Conservation (phyloP, 768 basidiomycete genomes). For the Dentipellis fragilis region DNA sequence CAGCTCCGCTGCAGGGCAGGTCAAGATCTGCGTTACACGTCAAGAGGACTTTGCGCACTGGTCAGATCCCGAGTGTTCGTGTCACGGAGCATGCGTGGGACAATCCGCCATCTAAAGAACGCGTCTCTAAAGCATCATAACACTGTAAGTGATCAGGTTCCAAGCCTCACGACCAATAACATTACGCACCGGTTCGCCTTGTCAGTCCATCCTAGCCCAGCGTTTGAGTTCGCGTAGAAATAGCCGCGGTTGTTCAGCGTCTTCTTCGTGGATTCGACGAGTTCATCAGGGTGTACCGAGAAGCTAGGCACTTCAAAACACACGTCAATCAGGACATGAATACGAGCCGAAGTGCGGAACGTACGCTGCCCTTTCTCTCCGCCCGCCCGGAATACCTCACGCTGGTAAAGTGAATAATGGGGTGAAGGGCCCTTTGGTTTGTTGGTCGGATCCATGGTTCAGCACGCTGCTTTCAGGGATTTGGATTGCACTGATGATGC, state of each 20-base stretch:
- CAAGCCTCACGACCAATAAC: not conserved
- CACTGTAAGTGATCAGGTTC: not conserved
- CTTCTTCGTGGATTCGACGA: slow-evolving; percentile 29
- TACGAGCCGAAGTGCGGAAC: slow-evolving; percentile 6
- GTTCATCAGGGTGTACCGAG: slow-evolving; percentile 33
- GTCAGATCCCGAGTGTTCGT: slow-evolving; percentile 37
- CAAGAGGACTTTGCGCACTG: slow-evolving; percentile 19
- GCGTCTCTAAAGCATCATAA: slow-evolving; percentile 27
- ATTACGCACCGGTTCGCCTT: slow-evolving; percentile 31
- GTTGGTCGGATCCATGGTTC: slow-evolving; percentile 35
- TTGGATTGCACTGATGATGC: no score
- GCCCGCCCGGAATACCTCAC: slow-evolving; percentile 34
- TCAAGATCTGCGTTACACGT: not conserved
- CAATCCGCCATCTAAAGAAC: slow-evolving; percentile 43
- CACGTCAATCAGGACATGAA: not conserved
- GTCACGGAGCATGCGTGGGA: slow-evolving; percentile 48
- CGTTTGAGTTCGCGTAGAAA: slow-evolving; percentile 44
- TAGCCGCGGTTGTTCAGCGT: slow-evolving; percentile 36
- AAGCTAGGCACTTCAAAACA: slow-evolving; percentile 26
- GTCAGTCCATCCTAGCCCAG: slow-evolving; percentile 42
- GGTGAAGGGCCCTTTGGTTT: slow-evolving; percentile 38
- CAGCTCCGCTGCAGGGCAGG: slow-evolving; percentile 11
- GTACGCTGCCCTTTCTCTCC: slow-evolving; percentile 26
- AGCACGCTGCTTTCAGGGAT: not conserved
- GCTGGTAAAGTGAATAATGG: slow-evolving; percentile 41